Base-by-base conservation (phyloP, 2,329 filamentous ascomycete species). In the Chaetothyriales sp. region DNA sequence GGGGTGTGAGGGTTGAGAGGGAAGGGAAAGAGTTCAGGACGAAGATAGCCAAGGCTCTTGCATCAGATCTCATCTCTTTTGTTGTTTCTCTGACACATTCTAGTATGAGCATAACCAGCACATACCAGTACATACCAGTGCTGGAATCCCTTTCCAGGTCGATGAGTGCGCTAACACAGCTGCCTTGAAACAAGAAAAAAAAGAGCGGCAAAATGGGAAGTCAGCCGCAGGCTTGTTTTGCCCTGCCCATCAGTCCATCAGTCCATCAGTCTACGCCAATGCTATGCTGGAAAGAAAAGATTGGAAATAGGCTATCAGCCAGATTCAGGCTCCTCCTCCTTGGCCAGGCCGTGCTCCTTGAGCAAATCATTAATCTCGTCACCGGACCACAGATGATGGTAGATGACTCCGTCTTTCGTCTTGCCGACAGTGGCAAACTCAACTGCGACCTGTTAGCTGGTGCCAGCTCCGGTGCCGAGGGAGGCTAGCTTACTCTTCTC, bases 381-480 rank as follows among this genome's bases (percentile, higher is more conserved):
- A 45, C 89, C 90, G 63, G 82, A 86, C 92, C 92, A 98, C 57
- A 98, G 78, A 67, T 94, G 86, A 72, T 98, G 92, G 75, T 97
- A 98, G 70, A 98, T 90, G 75, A 90, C 92, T 64, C 92, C 92
- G 60, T 89, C 82, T 71, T 89, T 85, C 61, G 89, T 97, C 74
- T 89, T 88, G 62, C 92, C 94, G 56, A 98, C 90, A 29, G 94
- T 98, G 61, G 92, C 94, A 66, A 98, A 98, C 67, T 98, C 92
- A 67, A 98, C 89, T 95, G 62, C 15, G 52, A 52, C 61, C 67
- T 47, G 62, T 63, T 54, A 60, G 48, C 19, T 51, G 50, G 13
- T 51, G 49, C 60, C 52, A 63, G 60, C 44, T 57, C 43, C 29
- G 20, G 43, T 28, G 28, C 15, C 2, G 10, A 15, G 13, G 43